phyloP scores from a whole-genome alignment of 169 alveolate genomes.

The Eimeria nieschulzi region DNA sequence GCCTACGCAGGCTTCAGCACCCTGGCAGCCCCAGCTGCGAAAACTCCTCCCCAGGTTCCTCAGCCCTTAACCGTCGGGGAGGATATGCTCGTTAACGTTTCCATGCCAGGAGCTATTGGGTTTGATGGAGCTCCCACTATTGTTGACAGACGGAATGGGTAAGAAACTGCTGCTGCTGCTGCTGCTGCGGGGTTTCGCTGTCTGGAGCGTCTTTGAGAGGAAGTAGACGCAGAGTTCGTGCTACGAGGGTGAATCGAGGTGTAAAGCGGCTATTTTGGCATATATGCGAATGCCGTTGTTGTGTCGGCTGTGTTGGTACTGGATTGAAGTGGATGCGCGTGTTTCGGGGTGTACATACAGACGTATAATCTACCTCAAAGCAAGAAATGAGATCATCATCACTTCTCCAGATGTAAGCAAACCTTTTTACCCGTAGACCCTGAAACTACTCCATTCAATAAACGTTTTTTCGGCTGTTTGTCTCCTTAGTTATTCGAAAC shows the following conservation, averaged over 20 bases:
- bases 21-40: neutral
- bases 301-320: neutral
- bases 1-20: slow-evolving; percentile 21
- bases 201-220: neutral
- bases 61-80: neutral
- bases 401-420: slow-evolving; percentile 35
- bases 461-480: neutral
- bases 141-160: slow-evolving; percentile 20
- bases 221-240: no score
- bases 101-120: neutral
- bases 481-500: no score
- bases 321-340: neutral
- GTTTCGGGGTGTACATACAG: slow-evolving; percentile 1
- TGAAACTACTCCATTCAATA: neutral
- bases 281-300: neutral
- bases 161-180: neutral
- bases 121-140: slow-evolving; percentile 27
- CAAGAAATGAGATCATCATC: slow-evolving; percentile 26
- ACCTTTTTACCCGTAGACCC: neutral
- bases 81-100: neutral
- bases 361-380: slow-evolving; percentile 34
- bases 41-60: neutral
- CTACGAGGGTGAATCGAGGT: no score
- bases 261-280: neutral
- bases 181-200: slow-evolving; percentile 1